Conservation (phyloP, 768 basidiomycete species). For the Galerina sulciceps region DNA sequence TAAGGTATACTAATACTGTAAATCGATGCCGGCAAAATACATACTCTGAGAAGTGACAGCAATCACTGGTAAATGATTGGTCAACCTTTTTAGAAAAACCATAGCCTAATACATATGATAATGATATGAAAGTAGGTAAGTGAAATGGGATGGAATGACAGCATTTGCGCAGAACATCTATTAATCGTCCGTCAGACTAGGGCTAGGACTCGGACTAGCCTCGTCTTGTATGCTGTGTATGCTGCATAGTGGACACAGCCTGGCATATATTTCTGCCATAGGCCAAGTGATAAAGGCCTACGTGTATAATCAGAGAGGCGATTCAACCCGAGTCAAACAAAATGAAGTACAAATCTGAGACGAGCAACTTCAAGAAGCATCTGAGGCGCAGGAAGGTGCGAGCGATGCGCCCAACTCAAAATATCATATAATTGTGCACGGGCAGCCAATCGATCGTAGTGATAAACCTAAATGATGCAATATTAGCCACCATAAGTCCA, state of each 20-base stretch:
- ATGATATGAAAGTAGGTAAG: background rate
- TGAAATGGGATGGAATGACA: too few relatives aligned
- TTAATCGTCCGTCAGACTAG: background rate
- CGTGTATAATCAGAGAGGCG: background rate
- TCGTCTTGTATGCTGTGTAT: slow-evolving; percentile 20
- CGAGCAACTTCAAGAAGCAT: slow-evolving; percentile 62
- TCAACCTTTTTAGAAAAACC: background rate
- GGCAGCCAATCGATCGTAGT: slow-evolving; percentile 68
- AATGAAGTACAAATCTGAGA: slow-evolving; percentile 54
- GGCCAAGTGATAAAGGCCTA: slow-evolving; percentile 75
- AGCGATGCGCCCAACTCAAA: slow-evolving; percentile 66
- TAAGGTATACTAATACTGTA: too few relatives aligned
- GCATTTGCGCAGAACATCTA: background rate
- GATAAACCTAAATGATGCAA: slow-evolving; percentile 18
- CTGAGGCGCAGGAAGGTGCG: slow-evolving; percentile 54
- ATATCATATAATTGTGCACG: slow-evolving; percentile 72
- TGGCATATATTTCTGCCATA: slow-evolving; percentile 70
- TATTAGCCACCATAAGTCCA: background rate
- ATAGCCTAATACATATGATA: background rate
- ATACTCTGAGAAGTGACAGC: background rate
- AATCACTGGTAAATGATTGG: too few relatives aligned
- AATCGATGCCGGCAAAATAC: background rate
- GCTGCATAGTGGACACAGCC: slow-evolving; percentile 58
- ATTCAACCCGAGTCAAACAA: background rate
- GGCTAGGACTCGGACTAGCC: background rate